Evolutionary conservation across 2,329 filamentous ascomycete genomes (phyloP).

Genomic region (Hypoxylon sp.): DNA sequence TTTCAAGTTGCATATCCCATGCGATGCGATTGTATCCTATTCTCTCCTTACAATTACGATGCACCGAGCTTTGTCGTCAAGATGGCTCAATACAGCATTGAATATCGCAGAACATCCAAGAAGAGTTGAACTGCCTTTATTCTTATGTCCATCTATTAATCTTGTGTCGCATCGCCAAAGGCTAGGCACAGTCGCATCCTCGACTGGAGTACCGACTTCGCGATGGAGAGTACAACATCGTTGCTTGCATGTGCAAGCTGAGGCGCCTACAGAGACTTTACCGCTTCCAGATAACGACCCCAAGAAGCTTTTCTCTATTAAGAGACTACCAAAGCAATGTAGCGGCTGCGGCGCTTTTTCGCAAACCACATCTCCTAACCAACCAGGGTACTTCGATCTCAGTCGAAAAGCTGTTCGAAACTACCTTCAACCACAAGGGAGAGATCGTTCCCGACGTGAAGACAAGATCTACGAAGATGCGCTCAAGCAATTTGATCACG

Average conservation of each 20-base stretch:
- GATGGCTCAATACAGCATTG: conserved; percentile 60
- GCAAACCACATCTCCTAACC: conserved; percentile 65
- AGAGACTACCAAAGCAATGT: conserved; percentile 68
- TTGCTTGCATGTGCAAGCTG: conserved; percentile 50
- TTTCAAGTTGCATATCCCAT: conserved; percentile 18
- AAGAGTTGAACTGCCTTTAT: conserved; percentile 59
- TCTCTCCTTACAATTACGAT: conserved; percentile 50
- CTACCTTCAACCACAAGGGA: conserved; percentile 58
- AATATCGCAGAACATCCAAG: conserved; percentile 57
- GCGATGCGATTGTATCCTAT: conserved; percentile 11
- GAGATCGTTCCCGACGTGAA: conserved; percentile 52
- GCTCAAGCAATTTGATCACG: conserved; percentile 59
- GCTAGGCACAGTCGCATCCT: conserved; percentile 26
- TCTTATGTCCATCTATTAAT: conserved; percentile 62
- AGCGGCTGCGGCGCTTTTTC: conserved; percentile 75
- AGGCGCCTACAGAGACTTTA: conserved; percentile 13
- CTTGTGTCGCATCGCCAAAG: conserved; percentile 53
- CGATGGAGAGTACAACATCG: conserved; percentile 47
- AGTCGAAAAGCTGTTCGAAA: conserved; percentile 64
- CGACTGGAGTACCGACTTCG: conserved; percentile 30
- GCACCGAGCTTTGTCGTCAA: conserved; percentile 60
- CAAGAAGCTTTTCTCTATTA: conserved; percentile 18
- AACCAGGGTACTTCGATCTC: conserved; percentile 70
- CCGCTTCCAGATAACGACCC: conserved; percentile 9
- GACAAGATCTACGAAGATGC: conserved; percentile 63